Evolutionary conservation across 192 early-diverging fungal genomes (phyloP), one percentile per base, ranked within the genome.

Genomic region (Ambispora gerdemannii): DNA sequence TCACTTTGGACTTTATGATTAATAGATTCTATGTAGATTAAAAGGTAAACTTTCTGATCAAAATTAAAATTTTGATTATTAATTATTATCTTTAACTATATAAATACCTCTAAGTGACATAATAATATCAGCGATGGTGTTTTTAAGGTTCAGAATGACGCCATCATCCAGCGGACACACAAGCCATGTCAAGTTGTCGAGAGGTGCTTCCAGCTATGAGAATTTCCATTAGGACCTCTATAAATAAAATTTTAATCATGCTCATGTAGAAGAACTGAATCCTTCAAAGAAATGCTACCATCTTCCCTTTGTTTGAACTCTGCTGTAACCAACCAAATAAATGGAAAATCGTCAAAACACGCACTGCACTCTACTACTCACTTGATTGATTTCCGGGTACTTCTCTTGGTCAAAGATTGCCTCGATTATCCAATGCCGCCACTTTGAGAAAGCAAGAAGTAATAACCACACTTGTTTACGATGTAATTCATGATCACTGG

Each of bases 381-480:
- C 67, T 27, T 69, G 47, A 25, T 35, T 38, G n/a, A 69, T 36
- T 4, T 43, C 7, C 22, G 67, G 67, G 56, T 22, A 69, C 4
- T 27, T 53, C 10, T 56, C 19, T 20, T 19, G 15, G n/a, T 69
- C 67, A 36, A 69, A 58, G 27, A 69, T 56, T 25, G 52, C 33
- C 50, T 35, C 24, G 11, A 69, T 69, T 7, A 69, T 69, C 67
- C 67, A 69, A 69, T 69, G 50, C 27, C 49, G 34, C 67, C 67
- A 69, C 27, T 69, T 69, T 53, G 50, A 13, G 17, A 69, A 58
- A 50, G 67, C 52, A 33, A 69, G 49, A 19, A 69, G 50, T n/a
- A 35, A 20, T 58, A 69, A 36, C 67, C 67, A 69, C 27, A 56
- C 67, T 0, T 38, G 15, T 55, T 69, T 53, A 20, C 53, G 49